Base-by-base conservation (phyloP, 257 asterid genomes). In the Striga asiatica region DNA sequence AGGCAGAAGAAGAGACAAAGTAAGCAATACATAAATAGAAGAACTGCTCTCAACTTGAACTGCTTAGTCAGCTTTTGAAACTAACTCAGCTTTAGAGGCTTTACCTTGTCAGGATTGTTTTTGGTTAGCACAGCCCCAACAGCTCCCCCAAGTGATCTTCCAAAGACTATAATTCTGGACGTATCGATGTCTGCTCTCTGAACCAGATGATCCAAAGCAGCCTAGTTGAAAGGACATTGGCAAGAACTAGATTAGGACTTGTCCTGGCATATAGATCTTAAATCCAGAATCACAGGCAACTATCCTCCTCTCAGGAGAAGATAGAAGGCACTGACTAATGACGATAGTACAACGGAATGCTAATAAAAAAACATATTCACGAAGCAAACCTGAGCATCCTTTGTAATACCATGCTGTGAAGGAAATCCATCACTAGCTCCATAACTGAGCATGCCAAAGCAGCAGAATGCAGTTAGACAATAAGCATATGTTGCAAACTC, bases 81-180 rank as follows among this genome's bases (percentile, higher is more conserved):
- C 20, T 43, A 37, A 52, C 41, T 22, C 23, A 56, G 17, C 22
- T 18, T 50, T 10, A 29, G 43, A 42, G 27, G 27, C 50, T 55
- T 47, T 70, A 92, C 98, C 93, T 88, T 92, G 68, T 88, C 95
- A 27, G 99, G 91, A 48, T 88, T 92, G 70, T 82, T 84, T 76
- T 59, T 81, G 41, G 94, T 60, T 46, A 92, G 84, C 47, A 76
- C 87, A 48, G 99, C 66, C 51, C 97, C 99, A 67, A 92, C 99
- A 62, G 99, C 99, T 64, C 97, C 99, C 48, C 99, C 99, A 60
- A 92, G 95, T 4, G 99, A 92, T 75, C 99, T 92, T 46, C 99
- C 99, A 71, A 92, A 92, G 56, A 92, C 93, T 19, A 88, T 67
- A 70, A 92, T 81, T 76, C 95, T 79, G 47, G 89, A 77, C 27